Base-by-base conservation (phyloP, 768 basidiomycete genomes). In the Gautieria morchelliformis region DNA sequence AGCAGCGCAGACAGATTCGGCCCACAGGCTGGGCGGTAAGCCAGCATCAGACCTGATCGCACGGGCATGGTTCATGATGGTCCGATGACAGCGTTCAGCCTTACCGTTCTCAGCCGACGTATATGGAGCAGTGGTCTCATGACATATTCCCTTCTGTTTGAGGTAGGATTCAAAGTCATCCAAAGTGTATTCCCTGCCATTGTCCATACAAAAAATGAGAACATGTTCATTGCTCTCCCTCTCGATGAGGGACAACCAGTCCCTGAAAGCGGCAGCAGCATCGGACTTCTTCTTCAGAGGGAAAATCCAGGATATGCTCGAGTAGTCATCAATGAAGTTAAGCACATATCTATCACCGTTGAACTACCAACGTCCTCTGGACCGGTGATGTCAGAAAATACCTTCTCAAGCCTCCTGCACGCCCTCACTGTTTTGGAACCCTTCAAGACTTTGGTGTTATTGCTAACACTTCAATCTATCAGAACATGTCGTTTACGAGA, bases 81-180 rank as follows among this genome's bases (percentile, higher is more conserved):
- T 55, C 24, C 53, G 27, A 45, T 55, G 53, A 14, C 8, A 5
- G 5, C 40, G 22, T 30, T 55, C 53, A 11, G 35, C 12, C 17
- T 12, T 5, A 32, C 53, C 53, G 17, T 30, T 55, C 9, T 55
- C 6, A 19, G 53, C 40, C 10, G 53, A 55, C 4, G 53, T 74
- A 60, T 75, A 64, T 0, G 70, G 65, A 0, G 69, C 68, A 4
- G 22, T 55, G 27, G 17, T 9, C 32, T 55, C 12, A 9, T 55
- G 53, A 19, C 8, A 4, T 5, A 32, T 55, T 5, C 53, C 53
- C 14, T 30, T 10, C 8, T 19, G 14, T 11, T 19, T 4, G 4
- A 55, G 27, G 24, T 32, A 44, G 14, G 53, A 5, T 30, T 37
- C 27, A 22, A 42, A 30, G 49, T 8, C 11, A 5, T 39, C n/a